phyloP scores from a whole-genome alignment of 1,284 basidiomycete genomes.

The Leccinum glutinopallens region DNA sequence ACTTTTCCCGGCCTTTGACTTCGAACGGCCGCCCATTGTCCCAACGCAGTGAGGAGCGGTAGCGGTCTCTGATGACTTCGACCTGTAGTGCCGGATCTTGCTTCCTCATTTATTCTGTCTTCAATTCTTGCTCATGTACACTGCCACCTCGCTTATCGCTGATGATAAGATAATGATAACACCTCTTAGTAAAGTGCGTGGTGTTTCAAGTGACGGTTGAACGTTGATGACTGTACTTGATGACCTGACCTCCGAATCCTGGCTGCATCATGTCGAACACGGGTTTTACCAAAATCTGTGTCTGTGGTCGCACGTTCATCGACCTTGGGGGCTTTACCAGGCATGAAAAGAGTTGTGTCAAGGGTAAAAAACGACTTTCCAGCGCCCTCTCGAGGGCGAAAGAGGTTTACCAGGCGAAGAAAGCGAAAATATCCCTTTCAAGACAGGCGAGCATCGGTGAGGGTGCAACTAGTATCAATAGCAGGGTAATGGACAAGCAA shows the following conservation, averaged over 20 bases:
- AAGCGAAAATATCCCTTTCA: not conserved
- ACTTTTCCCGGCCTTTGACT: not conserved
- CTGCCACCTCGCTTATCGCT: not conserved
- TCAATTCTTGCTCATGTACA: not conserved
- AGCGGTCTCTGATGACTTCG: too few relatives aligned
- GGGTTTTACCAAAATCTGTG: not conserved
- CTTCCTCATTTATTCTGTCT: not conserved
- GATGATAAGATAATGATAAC: not conserved
- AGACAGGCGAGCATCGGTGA: not conserved
- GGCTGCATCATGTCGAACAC: constrained; percentile 1
- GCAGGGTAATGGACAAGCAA: not conserved
- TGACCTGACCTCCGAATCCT: not conserved
- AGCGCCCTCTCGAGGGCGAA: not conserved
- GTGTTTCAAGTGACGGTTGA: not conserved
- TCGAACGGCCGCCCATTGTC: not conserved
- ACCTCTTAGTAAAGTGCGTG: not conserved
- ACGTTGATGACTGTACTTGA: too few relatives aligned
- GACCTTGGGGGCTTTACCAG: not conserved
- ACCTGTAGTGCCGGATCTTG: not conserved
- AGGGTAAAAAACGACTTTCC: not conserved
- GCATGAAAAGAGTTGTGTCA: not conserved
- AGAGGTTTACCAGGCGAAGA: constrained; percentile 1
- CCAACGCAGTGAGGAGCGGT: not conserved
- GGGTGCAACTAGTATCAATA: not conserved
- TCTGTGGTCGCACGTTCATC: not conserved